Conservation (phyloP, 2,329 filamentous ascomycete species). For the Colletotrichum agaves region DNA sequence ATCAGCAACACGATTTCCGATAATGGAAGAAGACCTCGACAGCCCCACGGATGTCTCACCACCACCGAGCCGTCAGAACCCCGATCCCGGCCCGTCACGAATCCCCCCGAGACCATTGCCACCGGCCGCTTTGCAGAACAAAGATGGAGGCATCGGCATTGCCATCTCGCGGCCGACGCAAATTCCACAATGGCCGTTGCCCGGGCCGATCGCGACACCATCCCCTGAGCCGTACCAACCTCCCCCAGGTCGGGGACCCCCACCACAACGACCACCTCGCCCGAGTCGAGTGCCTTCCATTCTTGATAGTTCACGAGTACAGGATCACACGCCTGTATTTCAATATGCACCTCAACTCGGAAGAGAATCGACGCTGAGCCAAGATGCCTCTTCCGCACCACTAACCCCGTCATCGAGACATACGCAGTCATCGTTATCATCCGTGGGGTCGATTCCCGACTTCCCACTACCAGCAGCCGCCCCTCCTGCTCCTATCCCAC, state of each 20-base stretch:
- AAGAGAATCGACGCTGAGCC: constrained; percentile 49
- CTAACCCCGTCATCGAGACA: constrained; percentile 62
- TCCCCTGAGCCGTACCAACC: constrained; percentile 58
- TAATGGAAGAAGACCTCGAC: constrained; percentile 33
- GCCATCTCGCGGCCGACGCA: constrained; percentile 65
- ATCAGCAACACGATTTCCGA: constrained; percentile 43
- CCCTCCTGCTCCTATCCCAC: constrained; percentile 36
- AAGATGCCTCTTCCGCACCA: constrained; percentile 53
- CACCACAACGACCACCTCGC: constrained; percentile 68
- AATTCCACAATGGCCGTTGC: constrained; percentile 66
- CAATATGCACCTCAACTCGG: constrained; percentile 54
- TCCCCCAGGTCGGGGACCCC: constrained; percentile 59
- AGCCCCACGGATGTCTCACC: constrained; percentile 35
- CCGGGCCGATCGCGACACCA: constrained; percentile 51
- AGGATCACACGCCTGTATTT: constrained; percentile 67
- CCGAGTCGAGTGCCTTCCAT: constrained; percentile 70
- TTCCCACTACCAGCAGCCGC: constrained; percentile 59
- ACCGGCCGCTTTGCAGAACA: constrained; percentile 48
- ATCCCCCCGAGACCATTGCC: constrained; percentile 47
- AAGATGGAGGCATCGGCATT: constrained; percentile 52
- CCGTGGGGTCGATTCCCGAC: constrained; percentile 68
- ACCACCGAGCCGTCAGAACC: constrained; percentile 43
- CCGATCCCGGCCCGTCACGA: constrained; percentile 40
- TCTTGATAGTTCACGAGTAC: constrained; percentile 64
- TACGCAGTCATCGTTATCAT: constrained; percentile 64